Evolutionary conservation across 2,329 filamentous ascomycete species (phyloP).

Genomic region (Akanthomyces muscarius): DNA sequence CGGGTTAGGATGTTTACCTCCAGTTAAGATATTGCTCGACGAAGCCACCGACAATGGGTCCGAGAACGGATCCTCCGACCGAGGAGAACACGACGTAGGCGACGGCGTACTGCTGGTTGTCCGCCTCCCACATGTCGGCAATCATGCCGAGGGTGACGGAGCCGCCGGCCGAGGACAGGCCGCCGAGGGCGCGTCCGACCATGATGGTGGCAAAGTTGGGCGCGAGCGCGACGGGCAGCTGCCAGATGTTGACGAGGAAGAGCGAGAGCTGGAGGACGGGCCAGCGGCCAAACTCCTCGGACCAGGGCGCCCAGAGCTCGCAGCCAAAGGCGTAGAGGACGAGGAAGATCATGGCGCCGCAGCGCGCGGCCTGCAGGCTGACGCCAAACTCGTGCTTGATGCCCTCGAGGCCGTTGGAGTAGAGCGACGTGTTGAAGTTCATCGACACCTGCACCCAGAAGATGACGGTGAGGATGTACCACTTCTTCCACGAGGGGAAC

Average conservation of each 20-base stretch:
- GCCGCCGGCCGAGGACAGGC: constrained; percentile 67
- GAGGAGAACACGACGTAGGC: constrained; percentile 76
- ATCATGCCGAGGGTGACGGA: constrained; percentile 73
- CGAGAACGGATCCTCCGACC: constrained; percentile 71
- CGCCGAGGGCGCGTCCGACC: constrained; percentile 66
- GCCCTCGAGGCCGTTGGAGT: constrained; percentile 64
- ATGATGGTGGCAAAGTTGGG: constrained; percentile 69
- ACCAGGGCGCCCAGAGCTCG: constrained; percentile 85
- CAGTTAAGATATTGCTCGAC: constrained; percentile 63
- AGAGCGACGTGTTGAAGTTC: constrained; percentile 75
- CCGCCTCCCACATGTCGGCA: constrained; percentile 68
- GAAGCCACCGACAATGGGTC: constrained; percentile 76
- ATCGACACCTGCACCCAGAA: constrained; percentile 72
- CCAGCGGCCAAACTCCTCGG: constrained; percentile 75
- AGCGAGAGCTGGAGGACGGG: constrained; percentile 70
- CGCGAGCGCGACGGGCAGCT: constrained; percentile 67
- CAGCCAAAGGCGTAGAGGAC: constrained; percentile 81
- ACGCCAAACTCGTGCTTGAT: constrained; percentile 66
- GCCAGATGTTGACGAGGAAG: constrained; percentile 73
- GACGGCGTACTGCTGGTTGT: constrained; percentile 70
- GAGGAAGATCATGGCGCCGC: constrained; percentile 74
- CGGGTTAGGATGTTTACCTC: constrained; percentile 42
- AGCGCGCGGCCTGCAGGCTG: constrained; percentile 63
- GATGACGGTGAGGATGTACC: constrained; percentile 68
- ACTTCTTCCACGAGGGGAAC: constrained; percentile 62